These are phyloP conservation scores for Malassezia sp. DNA, from an alignment of 1,284 basidiomycete genomes.

Conservation along the genomic window DNA sequence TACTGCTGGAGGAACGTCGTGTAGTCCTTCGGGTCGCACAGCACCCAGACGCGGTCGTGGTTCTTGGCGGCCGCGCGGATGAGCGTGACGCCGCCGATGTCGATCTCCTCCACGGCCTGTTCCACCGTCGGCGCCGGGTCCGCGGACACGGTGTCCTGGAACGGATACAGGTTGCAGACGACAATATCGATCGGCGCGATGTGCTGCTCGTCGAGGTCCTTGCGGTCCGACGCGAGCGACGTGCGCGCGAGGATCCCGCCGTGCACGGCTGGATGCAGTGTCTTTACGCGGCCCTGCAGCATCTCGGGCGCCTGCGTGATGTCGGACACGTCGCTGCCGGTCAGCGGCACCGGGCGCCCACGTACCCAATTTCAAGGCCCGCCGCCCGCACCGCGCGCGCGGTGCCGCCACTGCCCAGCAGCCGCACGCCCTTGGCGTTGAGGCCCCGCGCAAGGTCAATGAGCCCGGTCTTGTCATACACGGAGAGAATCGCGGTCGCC, in stretches of 20 bases:
- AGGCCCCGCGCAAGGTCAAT: slow-evolving; percentile 79
- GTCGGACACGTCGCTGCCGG: slow-evolving; percentile 81
- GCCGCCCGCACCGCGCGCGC: slow-evolving; percentile 94
- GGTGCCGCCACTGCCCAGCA: slow-evolving; percentile 90
- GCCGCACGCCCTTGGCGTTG: slow-evolving; percentile 65
- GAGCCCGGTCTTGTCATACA: slow-evolving; percentile 90
- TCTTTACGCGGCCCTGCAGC: slow-evolving; percentile 96
- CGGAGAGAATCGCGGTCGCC: slow-evolving; percentile 67
- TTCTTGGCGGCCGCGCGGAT: slow-evolving; percentile 98
- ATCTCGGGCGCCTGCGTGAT: slow-evolving; percentile 99
- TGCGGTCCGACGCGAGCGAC: slow-evolving; percentile 34
- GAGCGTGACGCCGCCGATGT: slow-evolving; percentile 96
- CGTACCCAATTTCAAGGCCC: slow-evolving; percentile 77
- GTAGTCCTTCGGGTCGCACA: slow-evolving; percentile 93
- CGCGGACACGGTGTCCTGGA: slow-evolving; percentile 66
- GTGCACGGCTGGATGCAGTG: slow-evolving; percentile 95
- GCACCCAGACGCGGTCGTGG: slow-evolving; percentile 61
- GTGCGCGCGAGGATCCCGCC: slow-evolving; percentile 56
- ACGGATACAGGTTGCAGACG: slow-evolving; percentile 97
- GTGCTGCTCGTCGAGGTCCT: slow-evolving; percentile 33
- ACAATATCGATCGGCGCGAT: slow-evolving; percentile 44
- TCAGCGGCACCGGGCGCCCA: slow-evolving; percentile 22
- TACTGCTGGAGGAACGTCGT: slow-evolving; percentile 62
- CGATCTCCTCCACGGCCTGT: slow-evolving; percentile 91
- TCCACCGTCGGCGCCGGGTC: slow-evolving; percentile 79